A percentile compares a stretch with the other conserved stretches of the same genome.
Conservation (phyloP, 2,329 filamentous ascomycete species). For the Alternaria arborescens region DNA sequence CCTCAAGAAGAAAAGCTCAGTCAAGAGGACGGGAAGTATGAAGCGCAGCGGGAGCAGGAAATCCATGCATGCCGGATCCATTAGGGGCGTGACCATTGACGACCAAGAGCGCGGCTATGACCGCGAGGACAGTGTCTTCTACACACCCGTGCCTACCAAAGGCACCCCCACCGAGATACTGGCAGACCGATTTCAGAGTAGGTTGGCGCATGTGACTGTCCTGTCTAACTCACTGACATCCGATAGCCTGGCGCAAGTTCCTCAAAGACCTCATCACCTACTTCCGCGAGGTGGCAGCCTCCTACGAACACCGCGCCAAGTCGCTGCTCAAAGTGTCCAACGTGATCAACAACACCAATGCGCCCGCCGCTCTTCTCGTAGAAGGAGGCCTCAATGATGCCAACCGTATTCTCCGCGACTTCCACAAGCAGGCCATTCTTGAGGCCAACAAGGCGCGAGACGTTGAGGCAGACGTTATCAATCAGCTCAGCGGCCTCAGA, state of each 20-base stretch:
- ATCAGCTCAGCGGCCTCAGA: conserved; percentile 83
- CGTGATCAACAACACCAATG: conserved; percentile 79
- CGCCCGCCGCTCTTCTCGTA: conserved; percentile 78
- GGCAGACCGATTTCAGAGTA: conserved; percentile 88
- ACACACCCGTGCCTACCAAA: conserved; percentile 85
- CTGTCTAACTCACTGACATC: conserved; percentile 23
- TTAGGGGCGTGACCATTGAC: conserved; percentile 79
- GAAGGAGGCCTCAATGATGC: conserved; percentile 90
- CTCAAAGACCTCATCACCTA: conserved; percentile 94
- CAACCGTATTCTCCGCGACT: conserved; percentile 78
- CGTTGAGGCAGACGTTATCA: conserved; percentile 90
- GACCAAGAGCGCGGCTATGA: conserved; percentile 69
- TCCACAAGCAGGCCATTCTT: conserved; percentile 79
- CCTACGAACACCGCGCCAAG: conserved; percentile 88
- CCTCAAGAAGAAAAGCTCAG: conserved; percentile 85
- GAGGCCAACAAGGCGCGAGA: conserved; percentile 90
- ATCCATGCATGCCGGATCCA: conserved; percentile 85
- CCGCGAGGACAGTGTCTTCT: conserved; percentile 84
- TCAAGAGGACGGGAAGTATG: conserved; percentile 77
- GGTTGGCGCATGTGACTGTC: conserved; percentile 33
- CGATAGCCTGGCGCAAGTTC: conserved; percentile 89
- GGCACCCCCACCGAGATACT: conserved; percentile 89
- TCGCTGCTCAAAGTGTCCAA: conserved; percentile 83
- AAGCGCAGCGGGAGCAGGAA: conserved; percentile 81
- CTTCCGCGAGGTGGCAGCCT: conserved; percentile 88